Base-by-base conservation (phyloP, 495 filamentous ascomycete species). In the Penicillium egyptiacum region DNA sequence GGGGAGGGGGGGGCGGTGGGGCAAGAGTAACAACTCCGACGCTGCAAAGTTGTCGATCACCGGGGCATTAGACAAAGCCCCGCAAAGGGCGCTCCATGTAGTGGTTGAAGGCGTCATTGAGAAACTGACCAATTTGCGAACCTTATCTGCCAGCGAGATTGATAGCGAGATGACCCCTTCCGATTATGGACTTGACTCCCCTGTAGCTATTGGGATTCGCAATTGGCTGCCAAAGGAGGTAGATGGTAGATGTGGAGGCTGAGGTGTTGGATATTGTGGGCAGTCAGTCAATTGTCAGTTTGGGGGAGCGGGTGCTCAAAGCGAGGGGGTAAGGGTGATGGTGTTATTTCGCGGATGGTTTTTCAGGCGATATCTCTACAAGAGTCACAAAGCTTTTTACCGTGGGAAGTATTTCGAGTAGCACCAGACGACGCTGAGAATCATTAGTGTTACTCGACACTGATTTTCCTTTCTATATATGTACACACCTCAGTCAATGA, bases 401-500 rank as follows among this genome's bases (percentile, higher is more conserved):
- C 0, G 7, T 9, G 7, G 2, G 0, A 28, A 28, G n/a, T n/a
- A 28, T 5, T 28, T 6, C 26, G 7, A 33, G 30, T 2, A 33
- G 30, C 30, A 33, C 11, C 30, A 33, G 10, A 14, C 4, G 26
- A 28, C 10, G 10, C 10, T 31, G 30, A 31, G 10, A 31, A 31
- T 31, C 30, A 9, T 31, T 31, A 31, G 30, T 12, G 30, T 12
- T 31, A 11, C 30, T 31, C 8, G 9, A 31, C 30, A 31, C 30
- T n/a, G 19, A 28, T 48, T 9, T 25, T 14, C 26, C n/a, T 6
- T 28, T 37, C 30, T 41, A 31, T 23, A 35, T 58, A 50, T 54
- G 61, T 60, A 37, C 8, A 22, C 49, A 33, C 50, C 45, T 72
- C 55, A 89, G 66, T 88, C 86, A 26, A 84, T 71, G 26, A 84